phyloP scores from a whole-genome alignment of 371 early-diverging fungal genomes.

The Mortierella polycephala region DNA sequence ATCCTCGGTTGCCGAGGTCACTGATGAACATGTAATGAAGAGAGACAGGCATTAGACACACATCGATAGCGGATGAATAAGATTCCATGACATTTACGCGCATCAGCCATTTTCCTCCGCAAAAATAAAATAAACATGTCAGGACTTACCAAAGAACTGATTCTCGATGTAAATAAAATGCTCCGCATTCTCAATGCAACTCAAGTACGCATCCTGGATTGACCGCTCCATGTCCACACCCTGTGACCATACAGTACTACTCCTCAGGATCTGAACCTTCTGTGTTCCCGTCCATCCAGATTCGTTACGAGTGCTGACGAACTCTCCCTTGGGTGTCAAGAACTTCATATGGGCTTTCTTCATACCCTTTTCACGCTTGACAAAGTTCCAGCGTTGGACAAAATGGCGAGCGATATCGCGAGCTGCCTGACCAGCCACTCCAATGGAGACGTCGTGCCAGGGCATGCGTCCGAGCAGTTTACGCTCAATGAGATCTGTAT shows the following conservation, averaged over 20 bases:
- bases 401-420: conserved; percentile 91
- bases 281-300: conserved; percentile 71
- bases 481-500: conserved; percentile 35
- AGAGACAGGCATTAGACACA: not conserved
- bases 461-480: conserved; percentile 83
- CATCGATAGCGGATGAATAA: too few species aligned
- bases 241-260: conserved; percentile 75
- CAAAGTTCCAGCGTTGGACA: conserved; percentile 93
- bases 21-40: conserved; percentile 35
- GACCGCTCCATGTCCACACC: conserved; percentile 76
- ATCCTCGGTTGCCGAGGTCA: conserved; percentile 70
- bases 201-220: conserved; percentile 88
- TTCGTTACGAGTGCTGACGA: conserved; percentile 76
- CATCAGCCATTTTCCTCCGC: not conserved
- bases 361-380: conserved; percentile 76
- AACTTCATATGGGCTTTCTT: conserved; percentile 72
- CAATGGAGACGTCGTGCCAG: conserved; percentile 93
- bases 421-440: conserved; percentile 67
- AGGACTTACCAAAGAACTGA: conserved; percentile 89
- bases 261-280: conserved; percentile 76
- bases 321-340: conserved; percentile 86
- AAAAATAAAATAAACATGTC: not conserved
- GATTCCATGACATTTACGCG: not conserved
- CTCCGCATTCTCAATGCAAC: conserved; percentile 77
- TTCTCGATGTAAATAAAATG: conserved; percentile 96